These are phyloP conservation scores for Plasmodium gonderi DNA, from an alignment of 169 alveolate genomes.

Conservation along the genomic window DNA sequence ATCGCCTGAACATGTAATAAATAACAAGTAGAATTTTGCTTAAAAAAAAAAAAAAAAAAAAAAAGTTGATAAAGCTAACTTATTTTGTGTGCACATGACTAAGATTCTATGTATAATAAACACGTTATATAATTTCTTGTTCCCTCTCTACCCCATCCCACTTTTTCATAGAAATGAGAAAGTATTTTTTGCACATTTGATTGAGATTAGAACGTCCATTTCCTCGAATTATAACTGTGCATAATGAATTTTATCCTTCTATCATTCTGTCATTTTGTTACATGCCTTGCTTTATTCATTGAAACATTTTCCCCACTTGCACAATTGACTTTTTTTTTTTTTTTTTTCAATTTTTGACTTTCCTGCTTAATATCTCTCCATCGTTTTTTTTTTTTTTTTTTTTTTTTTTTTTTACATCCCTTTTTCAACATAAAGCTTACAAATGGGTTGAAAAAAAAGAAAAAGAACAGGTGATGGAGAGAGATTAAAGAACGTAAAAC, in stretches of 20 bases:
- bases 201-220: too few relatives aligned
- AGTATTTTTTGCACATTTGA: too few relatives aligned
- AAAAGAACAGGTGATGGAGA: neutral
- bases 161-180: too few relatives aligned
- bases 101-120: too few relatives aligned
- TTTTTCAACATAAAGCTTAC: neutral
- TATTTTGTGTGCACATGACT: neutral
- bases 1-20: slow-evolving; percentile 9
- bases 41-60: slow-evolving; percentile 16
- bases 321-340: too few relatives aligned
- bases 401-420: neutral
- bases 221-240: too few relatives aligned
- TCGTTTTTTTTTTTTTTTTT: neutral
- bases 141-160: too few relatives aligned
- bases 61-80: neutral
- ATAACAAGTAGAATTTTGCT: neutral
- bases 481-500: neutral
- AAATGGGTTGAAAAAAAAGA: too few relatives aligned
- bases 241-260: too few relatives aligned
- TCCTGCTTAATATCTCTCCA: neutral
- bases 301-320: too few relatives aligned
- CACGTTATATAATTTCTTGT: too few relatives aligned
- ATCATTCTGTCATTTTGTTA: neutral
- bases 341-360: neutral
- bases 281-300: neutral